These are phyloP conservation scores for Warburgia ugandensis DNA, from an alignment of 164 flowering plant genomes.

Conservation along the genomic window DNA sequence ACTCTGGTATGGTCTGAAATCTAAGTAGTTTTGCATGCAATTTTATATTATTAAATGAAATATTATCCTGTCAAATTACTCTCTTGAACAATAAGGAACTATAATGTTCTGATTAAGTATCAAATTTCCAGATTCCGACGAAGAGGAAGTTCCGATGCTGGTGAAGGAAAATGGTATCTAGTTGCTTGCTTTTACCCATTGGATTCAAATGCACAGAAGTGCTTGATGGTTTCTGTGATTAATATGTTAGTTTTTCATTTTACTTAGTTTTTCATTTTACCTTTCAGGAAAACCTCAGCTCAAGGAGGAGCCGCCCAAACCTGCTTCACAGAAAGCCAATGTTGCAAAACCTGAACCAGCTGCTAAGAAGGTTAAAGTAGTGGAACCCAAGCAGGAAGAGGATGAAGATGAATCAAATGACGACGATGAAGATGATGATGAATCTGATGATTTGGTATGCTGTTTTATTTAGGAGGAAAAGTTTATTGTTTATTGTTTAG, in stretches of 20 bases:
- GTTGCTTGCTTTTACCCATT: not conserved
- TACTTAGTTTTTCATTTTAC: not conserved
- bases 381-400: conserved; percentile 22
- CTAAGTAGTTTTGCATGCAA: no score
- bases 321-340: conserved; percentile 16
- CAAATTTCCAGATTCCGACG: conserved; percentile 22
- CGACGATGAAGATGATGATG: conserved; percentile 21
- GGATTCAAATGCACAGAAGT: not conserved
- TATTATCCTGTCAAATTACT: not conserved
- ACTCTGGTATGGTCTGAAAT: conserved; percentile 12
- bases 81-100: not conserved
- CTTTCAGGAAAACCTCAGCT: conserved; percentile 26
- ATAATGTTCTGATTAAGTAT: not conserved
- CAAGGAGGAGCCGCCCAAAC: conserved; percentile 16
- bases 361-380: conserved; percentile 24
- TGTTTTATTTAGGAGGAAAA: no score
- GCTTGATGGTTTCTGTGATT: not conserved
- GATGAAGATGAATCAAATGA: conserved; percentile 19
- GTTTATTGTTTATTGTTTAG: no score
- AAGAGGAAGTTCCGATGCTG: conserved; percentile 20
- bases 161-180: conserved; percentile 28
- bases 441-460: conserved; percentile 27
- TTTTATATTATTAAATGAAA: not conserved
- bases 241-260: no score
- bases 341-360: conserved; percentile 16